phyloP scores from a whole-genome alignment of 169 alveolate species.

The Plasmodium chabaudi region DNA sequence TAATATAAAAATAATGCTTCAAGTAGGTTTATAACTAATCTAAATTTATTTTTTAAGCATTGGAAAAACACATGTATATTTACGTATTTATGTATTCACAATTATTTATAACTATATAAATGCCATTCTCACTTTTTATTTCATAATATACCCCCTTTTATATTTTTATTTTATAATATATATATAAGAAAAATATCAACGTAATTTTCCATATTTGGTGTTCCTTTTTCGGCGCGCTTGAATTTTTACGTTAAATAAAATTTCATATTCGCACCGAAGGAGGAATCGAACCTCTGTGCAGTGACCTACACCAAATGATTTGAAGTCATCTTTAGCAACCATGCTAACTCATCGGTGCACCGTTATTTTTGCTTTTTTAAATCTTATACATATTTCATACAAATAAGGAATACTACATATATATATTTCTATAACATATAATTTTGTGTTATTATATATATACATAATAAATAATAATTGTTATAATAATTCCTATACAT shows the following conservation, averaged over 20 bases:
- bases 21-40: too few relatives aligned
- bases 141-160: background rate
- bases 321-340: constrained; percentile 77
- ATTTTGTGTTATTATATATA: background rate
- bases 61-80: too few relatives aligned
- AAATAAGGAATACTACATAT: background rate
- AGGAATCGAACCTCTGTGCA: constrained; percentile 80
- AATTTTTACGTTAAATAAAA: background rate
- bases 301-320: constrained; percentile 72
- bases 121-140: constrained; percentile 2
- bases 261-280: constrained; percentile 73
- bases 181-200: too few relatives aligned
- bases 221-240: background rate
- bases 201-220: too few relatives aligned
- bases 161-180: too few relatives aligned
- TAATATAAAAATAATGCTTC: too few relatives aligned
- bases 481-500: too few relatives aligned
- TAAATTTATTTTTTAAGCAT: too few relatives aligned
- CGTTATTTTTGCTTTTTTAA: background rate
- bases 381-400: background rate
- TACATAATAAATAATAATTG: too few relatives aligned
- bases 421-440: background rate
- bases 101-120: background rate
- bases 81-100: too few relatives aligned
- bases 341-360: constrained; percentile 77